Evolutionary conservation across 176 grass and related monocot genomes (phyloP), one percentile per base, ranked within the genome.

Genomic region (Pharus latifolius): DNA sequence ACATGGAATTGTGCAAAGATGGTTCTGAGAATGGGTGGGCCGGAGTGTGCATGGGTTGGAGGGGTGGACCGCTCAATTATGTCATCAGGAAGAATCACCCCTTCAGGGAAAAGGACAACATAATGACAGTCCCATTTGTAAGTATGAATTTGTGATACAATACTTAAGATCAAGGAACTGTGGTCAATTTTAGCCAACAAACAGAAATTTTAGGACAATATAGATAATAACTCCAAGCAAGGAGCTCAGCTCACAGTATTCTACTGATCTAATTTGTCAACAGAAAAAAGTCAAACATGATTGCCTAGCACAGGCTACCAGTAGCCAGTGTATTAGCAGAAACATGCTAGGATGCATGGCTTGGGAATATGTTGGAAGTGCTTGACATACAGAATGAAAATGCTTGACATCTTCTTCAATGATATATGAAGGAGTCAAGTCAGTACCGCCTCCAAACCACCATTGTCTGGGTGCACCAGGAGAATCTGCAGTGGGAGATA

Each of bases 391-490:
- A 70, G 42, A 83, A 73, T 99, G 96, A 35, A 99, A 99, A 91
- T 95, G 96, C 50, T 99, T 99, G 41, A 99, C 96, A 76, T 99
- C 96, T 67, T 95, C 96, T 85, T 99, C 96, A 53, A 95, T 83
- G 54, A 99, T 73, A 71, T 99, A 99, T 7, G 87, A 84, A 64
- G 96, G 96, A 53, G 96, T 99, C 79, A 99, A 76, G 74, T 99
- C 90, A 78, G 96, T 99, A 55, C 96, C 96, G 73, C 96, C 96
- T 23, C 96, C 96, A 45, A 99, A 99, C 96, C 96, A 99, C 96
- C 96, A 99, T 56, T 88, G 88, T n/a, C 87, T 95, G 19, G 96
- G 96, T 62, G 84, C 90, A 58, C 87, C 90, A 82, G 90, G 87
- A 63, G 66, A 59, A 84, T 95, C 96, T 99, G 81, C 34, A 88